Percentiles rank a stretch among this genome's conserved stretches.
phyloP scores from a whole-genome alignment of 176 grass and related monocot species.

The Ananas comosus region DNA sequence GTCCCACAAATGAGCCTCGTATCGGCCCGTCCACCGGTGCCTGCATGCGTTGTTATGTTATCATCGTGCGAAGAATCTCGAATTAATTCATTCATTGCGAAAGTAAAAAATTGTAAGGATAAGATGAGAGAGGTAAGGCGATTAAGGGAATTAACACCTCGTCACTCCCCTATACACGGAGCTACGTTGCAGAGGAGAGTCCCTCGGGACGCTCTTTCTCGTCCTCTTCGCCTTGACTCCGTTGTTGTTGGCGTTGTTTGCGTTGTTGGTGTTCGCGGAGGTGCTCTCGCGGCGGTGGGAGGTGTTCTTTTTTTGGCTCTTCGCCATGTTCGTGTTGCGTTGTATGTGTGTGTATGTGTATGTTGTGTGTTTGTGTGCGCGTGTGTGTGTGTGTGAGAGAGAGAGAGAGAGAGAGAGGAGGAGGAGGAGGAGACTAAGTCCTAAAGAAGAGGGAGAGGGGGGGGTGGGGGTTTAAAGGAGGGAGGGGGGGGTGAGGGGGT shows the following conservation, averaged over 20 bases:
- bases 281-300: neutral
- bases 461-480: constrained; percentile 29
- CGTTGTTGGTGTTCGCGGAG: neutral
- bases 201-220: constrained; percentile 59
- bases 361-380: too few relatives aligned
- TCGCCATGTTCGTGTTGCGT: too few relatives aligned
- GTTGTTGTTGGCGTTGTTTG: neutral
- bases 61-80: neutral
- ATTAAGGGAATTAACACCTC: too few relatives aligned
- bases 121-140: constrained; percentile 14
- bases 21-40: constrained; percentile 87
- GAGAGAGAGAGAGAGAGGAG: too few relatives aligned
- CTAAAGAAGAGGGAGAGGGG: too few relatives aligned
- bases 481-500: constrained; percentile 11
- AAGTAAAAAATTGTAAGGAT: neutral
- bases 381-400: too few relatives aligned
- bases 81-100: neutral
- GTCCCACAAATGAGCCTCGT: constrained; percentile 97
- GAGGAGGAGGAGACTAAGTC: too few relatives aligned
- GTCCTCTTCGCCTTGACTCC: constrained; percentile 51
- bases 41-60: constrained; percentile 30
- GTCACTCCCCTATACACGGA: constrained; percentile 81
- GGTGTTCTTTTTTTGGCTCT: too few relatives aligned
- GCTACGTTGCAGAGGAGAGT: constrained; percentile 70
- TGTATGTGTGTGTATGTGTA: too few relatives aligned